Evolutionary conservation across 371 early-diverging fungal genomes (phyloP).

Genomic region (Basidiobolus meristosporus): DNA sequence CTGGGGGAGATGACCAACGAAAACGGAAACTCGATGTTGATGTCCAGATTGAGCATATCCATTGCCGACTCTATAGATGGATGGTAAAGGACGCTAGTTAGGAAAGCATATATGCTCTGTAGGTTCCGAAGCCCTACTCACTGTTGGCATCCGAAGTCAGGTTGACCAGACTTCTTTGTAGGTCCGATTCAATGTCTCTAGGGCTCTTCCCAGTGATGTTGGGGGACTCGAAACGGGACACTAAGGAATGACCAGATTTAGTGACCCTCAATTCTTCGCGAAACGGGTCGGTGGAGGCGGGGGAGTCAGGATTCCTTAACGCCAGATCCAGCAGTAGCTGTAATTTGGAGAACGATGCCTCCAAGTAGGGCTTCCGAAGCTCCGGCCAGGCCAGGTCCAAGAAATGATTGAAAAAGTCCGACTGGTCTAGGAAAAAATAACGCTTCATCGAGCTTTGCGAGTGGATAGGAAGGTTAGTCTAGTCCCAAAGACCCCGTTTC

Average conservation of each 20-base stretch:
- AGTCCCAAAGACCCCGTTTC: background rate
- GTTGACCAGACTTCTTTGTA: too few species aligned
- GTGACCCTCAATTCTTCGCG: conserved; percentile 69
- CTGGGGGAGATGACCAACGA: conserved; percentile 71
- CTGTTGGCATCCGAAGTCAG: too few species aligned
- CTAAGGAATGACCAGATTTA: too few species aligned
- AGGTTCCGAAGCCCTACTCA: too few species aligned
- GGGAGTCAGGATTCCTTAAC: conserved; percentile 68
- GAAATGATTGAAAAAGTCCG: conserved; percentile 86
- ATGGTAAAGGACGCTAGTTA: too few species aligned
- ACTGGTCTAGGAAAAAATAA: conserved; percentile 79
- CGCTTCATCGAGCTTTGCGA: conserved; percentile 77
- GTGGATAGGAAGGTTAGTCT: background rate
- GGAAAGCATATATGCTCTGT: too few species aligned
- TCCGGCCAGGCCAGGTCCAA: conserved; percentile 66
- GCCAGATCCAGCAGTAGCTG: conserved; percentile 76
- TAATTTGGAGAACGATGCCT: conserved; percentile 48
- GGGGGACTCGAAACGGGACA: too few species aligned
- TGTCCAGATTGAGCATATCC: too few species aligned
- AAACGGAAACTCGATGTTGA: conserved; percentile 65
- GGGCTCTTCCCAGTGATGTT: too few species aligned
- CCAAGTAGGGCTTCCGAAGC: conserved; percentile 36
- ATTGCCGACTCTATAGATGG: too few species aligned
- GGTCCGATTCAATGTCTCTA: too few species aligned
- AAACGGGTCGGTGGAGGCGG: conserved; percentile 61